Evolutionary conservation across 371 early-diverging fungal genomes (phyloP), one percentile per base, ranked within the genome.

Genomic region (Lichtheimia corymbifera): DNA sequence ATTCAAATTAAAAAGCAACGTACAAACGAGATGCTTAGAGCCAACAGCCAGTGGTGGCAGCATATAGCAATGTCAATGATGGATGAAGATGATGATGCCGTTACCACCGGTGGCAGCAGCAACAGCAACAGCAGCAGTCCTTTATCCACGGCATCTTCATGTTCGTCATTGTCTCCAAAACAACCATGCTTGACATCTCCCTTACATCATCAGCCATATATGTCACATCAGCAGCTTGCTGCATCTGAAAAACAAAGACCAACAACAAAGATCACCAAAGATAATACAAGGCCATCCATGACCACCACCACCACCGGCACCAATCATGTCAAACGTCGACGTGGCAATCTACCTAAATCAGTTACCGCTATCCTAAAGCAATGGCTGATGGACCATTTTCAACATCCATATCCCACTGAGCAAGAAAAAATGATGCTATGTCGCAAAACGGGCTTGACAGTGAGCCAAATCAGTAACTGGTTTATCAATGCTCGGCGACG

Each of bases 391-490:
- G 80, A 86, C 49, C 80, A 92, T 64, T 76, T 76, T 30, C 79
- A 77, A 52, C 84, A 91, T 55, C 91, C 93, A 1, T 93, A 90
- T 66, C 93, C 93, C 0, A 83, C 82, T 11, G 91, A 90, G 53
- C 81, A 81, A 4, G 87, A 90, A 57, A 93, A 93, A 68, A 67
- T 70, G 25, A 59, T 59, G 11, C 71, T 91, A 25, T 73, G 81
- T 1, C 64, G 72, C 22, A 68, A 75, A 20, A 90, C 91, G 0
- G 83, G 84, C 4, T 63, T 93, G 54, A 84, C 77, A 1, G 55
- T 86, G 58, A 83, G 83, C 54, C 93, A 93, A 67, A 84, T 90
- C 54, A 90, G 88, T 58, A 89, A 93, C 65, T 93, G 93, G 93
- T 93, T 93, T 62, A 90, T 93, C 58, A 93, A 93, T 72, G 91